Base-by-base conservation (phyloP, 2,329 filamentous ascomycete species). In the Diaporthe humulicola region DNA sequence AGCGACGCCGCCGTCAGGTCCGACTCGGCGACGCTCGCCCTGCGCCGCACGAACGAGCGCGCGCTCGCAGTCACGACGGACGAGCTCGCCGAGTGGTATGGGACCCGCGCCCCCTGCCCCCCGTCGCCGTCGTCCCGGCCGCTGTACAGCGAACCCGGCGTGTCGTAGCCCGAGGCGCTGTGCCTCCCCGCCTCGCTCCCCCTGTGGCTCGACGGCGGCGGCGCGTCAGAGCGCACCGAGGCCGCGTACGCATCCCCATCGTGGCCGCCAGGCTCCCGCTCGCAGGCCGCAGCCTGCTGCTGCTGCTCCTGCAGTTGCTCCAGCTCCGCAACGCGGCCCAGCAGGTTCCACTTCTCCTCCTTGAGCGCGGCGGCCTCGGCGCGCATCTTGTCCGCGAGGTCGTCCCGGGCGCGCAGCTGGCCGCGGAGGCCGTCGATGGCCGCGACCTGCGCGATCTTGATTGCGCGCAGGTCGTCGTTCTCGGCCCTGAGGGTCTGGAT, bases 281-380 rank as follows among this genome's bases (percentile, higher is more conserved):
- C 40, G n/a, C 38, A 2, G 3, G 8, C 30, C 42, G 3, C 30
- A 2, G 5, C 25, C 19, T 25, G 30, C 15, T 40, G 28, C 45
- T 9, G 9, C 45, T 45, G 9, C 17, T 15, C 15, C 67, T 54
- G 10, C 33, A 54, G 2, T 33, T 50, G 25, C 38, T 76, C 74
- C 28, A 76, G 28, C 54, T 74, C 67, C 36, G 57, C 67, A 25
- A 76, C 42, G 67, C 67, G 66, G 9, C 72, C 60, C 50, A 74
- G 70, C 22, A 74, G 42, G 30, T 33, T 40, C 73, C 52, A 69
- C 54, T 74, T 76, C 25, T 74, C 72, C 45, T 67, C 69, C 52
- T 60, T 33, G 36, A 76, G 69, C 54, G 40, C 45, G 30, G 69
- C 17, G 25, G 66, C 58, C 45, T 76, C 74, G 7, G 45, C 74